Evolutionary conservation across 192 early-diverging fungal species (phyloP), one percentile per base, ranked within the genome.

Genomic region (Dimargaris xerosporica): DNA sequence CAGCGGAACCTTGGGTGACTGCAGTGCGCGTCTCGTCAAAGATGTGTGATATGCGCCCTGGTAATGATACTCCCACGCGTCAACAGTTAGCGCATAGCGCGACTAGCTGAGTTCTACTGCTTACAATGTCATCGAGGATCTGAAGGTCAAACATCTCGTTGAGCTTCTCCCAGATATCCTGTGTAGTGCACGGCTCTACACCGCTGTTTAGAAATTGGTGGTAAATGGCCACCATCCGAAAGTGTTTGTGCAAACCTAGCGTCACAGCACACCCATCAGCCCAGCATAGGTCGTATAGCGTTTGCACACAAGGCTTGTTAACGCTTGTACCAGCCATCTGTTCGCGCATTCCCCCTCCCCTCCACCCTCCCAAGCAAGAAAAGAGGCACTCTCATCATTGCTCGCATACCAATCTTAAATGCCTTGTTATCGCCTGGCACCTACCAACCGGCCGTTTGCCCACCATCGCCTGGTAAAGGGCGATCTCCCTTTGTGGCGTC

Each of bases 401-500:
- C 50, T 21, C 50, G 50, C 3, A n/a, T 28, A 52, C 9, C 10
- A 50, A 2, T 2, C 2, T 5, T 10, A 50, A 10, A 2, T 5
- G 47, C 5, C 5, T 10, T 4, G 2, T 25, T 19, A 25, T 50
- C 19, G 21, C 21, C 50, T 52, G 28, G 9, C 11, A 52, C 50
- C n/a, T 52, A 52, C 50, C 54, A n/a, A 56, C 54, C 28, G 54
- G 54, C 28, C 34, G 28, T 26, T 34, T 26, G 15, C 54, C 54
- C 28, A 56, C 54, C 54, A 56, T 56, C 10, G 54, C 54, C 34
- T 56, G 54, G 30, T 28, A 56, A 17, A 56, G 54, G 34, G 54
- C 54, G 28, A 56, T 56, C 54, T 56, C 54, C 54, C n/a, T 26
- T 19, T 28, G 28, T 19, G 54, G 54, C 2, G 54, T 56, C 54